Evolutionary conservation across 2,329 filamentous ascomycete genomes (phyloP).

Genomic region (Colletotrichum spinosum): DNA sequence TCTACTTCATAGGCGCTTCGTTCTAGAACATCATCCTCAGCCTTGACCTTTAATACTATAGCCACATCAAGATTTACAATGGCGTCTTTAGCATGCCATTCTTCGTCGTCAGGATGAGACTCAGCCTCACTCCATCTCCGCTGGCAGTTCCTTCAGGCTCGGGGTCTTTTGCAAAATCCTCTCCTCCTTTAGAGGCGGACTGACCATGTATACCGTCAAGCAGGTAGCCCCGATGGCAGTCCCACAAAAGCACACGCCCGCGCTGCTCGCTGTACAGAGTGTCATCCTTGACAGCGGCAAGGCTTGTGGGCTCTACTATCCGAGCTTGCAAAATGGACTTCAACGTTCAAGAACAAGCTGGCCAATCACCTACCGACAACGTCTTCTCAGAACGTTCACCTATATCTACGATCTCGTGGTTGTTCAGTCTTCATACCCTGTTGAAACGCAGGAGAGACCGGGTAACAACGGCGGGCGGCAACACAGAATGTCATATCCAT

Average conservation of each 20-base stretch:
- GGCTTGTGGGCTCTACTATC: slow-evolving; percentile 44
- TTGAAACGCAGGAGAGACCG: slow-evolving; percentile 53
- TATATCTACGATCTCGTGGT: slow-evolving; percentile 54
- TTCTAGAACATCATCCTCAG: background rate
- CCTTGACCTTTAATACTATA: background rate
- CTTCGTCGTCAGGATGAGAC: background rate
- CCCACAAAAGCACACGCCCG: slow-evolving; percentile 43
- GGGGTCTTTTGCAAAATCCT: background rate
- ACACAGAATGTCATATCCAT: slow-evolving; percentile 55
- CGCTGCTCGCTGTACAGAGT: slow-evolving; percentile 45
- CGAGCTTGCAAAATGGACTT: slow-evolving; percentile 48
- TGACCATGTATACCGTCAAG: background rate
- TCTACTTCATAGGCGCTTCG: slow-evolving; percentile 49
- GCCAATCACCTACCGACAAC: slow-evolving; percentile 51
- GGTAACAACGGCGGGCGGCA: slow-evolving; percentile 54
- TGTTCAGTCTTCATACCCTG: slow-evolving; percentile 51
- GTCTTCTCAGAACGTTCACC: slow-evolving; percentile 42
- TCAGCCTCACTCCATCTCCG: background rate
- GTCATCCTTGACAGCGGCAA: slow-evolving; percentile 47
- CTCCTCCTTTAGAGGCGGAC: background rate
- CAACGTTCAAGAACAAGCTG: slow-evolving; percentile 51
- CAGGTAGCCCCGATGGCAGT: background rate
- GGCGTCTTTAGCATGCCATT: background rate
- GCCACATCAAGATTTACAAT: background rate
- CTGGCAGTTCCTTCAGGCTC: background rate